Base-by-base conservation (phyloP, 2,329 filamentous ascomycete species). In the Endoconidiophora polonica region DNA sequence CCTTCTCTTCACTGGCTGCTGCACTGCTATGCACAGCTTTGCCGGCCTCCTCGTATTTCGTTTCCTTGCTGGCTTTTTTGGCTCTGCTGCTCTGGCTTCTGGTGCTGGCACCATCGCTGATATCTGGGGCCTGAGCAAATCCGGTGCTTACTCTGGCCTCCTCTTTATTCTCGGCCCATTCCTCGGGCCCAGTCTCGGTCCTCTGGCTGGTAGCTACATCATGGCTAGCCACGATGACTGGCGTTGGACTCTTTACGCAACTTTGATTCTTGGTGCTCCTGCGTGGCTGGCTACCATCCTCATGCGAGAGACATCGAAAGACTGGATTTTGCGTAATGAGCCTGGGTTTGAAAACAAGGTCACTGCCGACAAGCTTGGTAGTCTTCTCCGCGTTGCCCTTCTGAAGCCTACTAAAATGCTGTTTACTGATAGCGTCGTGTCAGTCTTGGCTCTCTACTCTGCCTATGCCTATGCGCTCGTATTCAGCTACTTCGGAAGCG, bases 401-500 rank as follows among this genome's bases (percentile, higher is more conserved):
- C 53, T 73, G 14, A 65, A 74, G 9, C 76, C 76, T 0, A 16
- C 78, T 0, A 67, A 70, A 42, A 77, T 83, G 67, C 65, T 82
- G 5, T 58, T 77, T 39, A 70, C 71, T 1, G 79, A 83, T 56
- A 77, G 78, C 2, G 79, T 83, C 37, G 72, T 81, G 2, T 69
- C 71, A 9, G 74, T 78, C 49, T 60, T 69, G 37, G 69, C 66
- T 40, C 57, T 76, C 0, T 76, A 75, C 55, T 65, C 69, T 0
- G 62, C 71, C 0, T 69, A 67, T 56, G 66, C 69, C 48, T 76
- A 75, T 49, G 72, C 68, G 3, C 70, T 71, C 0, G 61, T 75
- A 1, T 76, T 71, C 54, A 67, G 62, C 42, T 74, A 75, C 63
- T 74, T 76, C 55, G 68, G 68, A 1, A 66, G 65, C 0, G 67